These are phyloP conservation scores for Syncephalastrum monosporum DNA, from an alignment of 371 early-diverging fungal species.

Conservation along the genomic window DNA sequence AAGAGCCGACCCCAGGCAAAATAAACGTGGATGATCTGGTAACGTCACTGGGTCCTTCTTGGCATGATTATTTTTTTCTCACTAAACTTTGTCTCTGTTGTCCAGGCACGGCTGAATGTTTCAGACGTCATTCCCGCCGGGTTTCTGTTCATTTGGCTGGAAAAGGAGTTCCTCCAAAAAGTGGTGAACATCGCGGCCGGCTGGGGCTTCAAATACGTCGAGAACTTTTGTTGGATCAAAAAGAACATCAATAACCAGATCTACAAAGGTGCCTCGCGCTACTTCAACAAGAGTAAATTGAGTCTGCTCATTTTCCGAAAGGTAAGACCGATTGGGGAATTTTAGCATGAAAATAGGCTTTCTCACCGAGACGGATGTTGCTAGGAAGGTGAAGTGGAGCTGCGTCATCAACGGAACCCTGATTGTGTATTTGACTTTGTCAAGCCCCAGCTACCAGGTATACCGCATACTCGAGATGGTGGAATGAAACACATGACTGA, in stretches of 20 bases:
- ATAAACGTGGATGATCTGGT: slow-evolving; percentile 70
- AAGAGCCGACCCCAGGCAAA: slow-evolving; percentile 65
- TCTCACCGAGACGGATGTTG: not conserved
- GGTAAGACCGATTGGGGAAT: slow-evolving; percentile 22
- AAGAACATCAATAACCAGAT: slow-evolving; percentile 80
- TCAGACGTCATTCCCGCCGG: slow-evolving; percentile 68
- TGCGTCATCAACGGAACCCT: slow-evolving; percentile 90
- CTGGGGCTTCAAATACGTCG: slow-evolving; percentile 94
- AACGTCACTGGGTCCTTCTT: slow-evolving; percentile 4
- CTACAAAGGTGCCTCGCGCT: slow-evolving; percentile 57
- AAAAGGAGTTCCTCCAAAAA: slow-evolving; percentile 85
- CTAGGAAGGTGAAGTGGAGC: slow-evolving; percentile 80
- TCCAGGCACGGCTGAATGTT: slow-evolving; percentile 53
- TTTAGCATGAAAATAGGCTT: not conserved
- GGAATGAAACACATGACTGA: not conserved
- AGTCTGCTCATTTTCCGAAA: slow-evolving; percentile 88
- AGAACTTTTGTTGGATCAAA: slow-evolving; percentile 95
- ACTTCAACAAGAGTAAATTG: slow-evolving; percentile 82
- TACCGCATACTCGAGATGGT: not conserved
- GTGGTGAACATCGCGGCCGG: slow-evolving; percentile 66
- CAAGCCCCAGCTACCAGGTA: slow-evolving; percentile 62
- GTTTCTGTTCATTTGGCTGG: slow-evolving; percentile 90
- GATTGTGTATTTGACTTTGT: slow-evolving; percentile 93
- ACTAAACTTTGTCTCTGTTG: not conserved
- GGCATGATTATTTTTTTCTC: too few species aligned